A percentile compares a stretch with the other conserved stretches of the same genome.
Conservation (phyloP, 2,329 filamentous ascomycete species). For the Xylaria polymorpha region DNA sequence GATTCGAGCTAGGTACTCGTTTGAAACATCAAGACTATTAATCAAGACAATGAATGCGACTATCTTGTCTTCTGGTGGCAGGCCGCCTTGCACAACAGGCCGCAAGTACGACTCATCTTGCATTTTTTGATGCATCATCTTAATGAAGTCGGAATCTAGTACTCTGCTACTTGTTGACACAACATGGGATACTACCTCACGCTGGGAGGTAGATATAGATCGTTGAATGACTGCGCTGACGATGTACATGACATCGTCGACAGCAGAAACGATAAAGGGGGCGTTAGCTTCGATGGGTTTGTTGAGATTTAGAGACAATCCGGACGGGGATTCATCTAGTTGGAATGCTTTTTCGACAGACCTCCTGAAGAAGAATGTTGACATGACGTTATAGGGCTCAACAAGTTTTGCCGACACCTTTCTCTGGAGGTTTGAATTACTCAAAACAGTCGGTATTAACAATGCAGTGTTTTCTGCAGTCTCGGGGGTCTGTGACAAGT, state of each 20-base stretch:
- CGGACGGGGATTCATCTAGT: slow-evolving; percentile 86
- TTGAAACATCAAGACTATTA: slow-evolving; percentile 93
- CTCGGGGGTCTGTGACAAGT: slow-evolving; percentile 60
- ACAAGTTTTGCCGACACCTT: slow-evolving; percentile 82
- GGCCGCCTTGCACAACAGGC: slow-evolving; percentile 77
- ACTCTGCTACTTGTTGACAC: slow-evolving; percentile 83
- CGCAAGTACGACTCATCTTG: slow-evolving; percentile 93
- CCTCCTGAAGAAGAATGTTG: slow-evolving; percentile 94
- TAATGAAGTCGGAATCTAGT: slow-evolving; percentile 88
- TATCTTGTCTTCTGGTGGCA: slow-evolving; percentile 89
- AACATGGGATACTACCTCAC: slow-evolving; percentile 79
- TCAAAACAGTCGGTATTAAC: slow-evolving; percentile 77
- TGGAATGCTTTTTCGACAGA: slow-evolving; percentile 99
- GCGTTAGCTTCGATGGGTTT: slow-evolving; percentile 79
- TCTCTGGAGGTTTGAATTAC: slow-evolving; percentile 80
- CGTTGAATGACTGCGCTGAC: slow-evolving; percentile 91
- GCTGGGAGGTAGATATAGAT: slow-evolving; percentile 86
- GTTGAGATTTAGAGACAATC: slow-evolving; percentile 79
- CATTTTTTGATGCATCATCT: slow-evolving; percentile 98
- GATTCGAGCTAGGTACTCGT: slow-evolving; percentile 90
- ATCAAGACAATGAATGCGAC: slow-evolving; percentile 91
- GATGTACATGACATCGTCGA: slow-evolving; percentile 99
- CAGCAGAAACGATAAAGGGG: slow-evolving; percentile 92
- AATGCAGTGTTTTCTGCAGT: slow-evolving; percentile 67
- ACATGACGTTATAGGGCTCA: slow-evolving; percentile 89